Percentiles rank a stretch among this genome's conserved stretches.
These are phyloP conservation scores for Heterobasidion occidentale DNA, from an alignment of 1,284 basidiomycete species.

Conservation along the genomic window DNA sequence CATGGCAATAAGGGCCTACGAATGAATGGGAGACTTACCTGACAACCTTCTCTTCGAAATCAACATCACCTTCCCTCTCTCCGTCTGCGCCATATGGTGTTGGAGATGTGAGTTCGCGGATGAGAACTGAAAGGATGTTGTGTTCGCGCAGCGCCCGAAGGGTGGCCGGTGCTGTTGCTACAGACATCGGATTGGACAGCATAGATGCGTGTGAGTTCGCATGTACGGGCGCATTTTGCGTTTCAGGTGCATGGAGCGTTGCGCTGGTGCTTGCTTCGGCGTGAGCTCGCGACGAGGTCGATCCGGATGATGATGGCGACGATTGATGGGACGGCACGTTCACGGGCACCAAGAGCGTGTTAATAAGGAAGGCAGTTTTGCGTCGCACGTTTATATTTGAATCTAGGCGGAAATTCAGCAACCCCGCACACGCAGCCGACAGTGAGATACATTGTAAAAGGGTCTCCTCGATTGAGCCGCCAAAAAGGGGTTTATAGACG, in stretches of 20 bases:
- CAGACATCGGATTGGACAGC: constrained; percentile 39
- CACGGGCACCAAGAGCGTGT: constrained; percentile 64
- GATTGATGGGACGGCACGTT: neutral
- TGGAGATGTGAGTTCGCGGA: constrained; percentile 40
- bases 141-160: constrained; percentile 40
- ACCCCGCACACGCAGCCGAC: neutral
- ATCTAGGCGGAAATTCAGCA: constrained; percentile 36
- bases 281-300: neutral
- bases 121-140: constrained; percentile 33
- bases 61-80: constrained; percentile 60
- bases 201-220: constrained; percentile 63
- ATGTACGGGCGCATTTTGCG: constrained; percentile 34
- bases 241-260: constrained; percentile 11
- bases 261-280: constrained; percentile 6
- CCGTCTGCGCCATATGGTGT: constrained; percentile 65
- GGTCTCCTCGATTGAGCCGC: neutral
- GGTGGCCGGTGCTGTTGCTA: constrained; percentile 40
- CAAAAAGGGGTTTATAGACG: neutral
- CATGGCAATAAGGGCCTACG: neutral
- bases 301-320: neutral
- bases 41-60: constrained; percentile 78
- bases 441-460: neutral
- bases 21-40: constrained; percentile 33
- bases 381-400: constrained; percentile 72
- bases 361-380: constrained; percentile 83